Percentiles rank a stretch among this genome's conserved stretches.
Evolutionary conservation across 2,329 filamentous ascomycete genomes (phyloP).

Genomic region (Tolypocladium ovalisporum): DNA sequence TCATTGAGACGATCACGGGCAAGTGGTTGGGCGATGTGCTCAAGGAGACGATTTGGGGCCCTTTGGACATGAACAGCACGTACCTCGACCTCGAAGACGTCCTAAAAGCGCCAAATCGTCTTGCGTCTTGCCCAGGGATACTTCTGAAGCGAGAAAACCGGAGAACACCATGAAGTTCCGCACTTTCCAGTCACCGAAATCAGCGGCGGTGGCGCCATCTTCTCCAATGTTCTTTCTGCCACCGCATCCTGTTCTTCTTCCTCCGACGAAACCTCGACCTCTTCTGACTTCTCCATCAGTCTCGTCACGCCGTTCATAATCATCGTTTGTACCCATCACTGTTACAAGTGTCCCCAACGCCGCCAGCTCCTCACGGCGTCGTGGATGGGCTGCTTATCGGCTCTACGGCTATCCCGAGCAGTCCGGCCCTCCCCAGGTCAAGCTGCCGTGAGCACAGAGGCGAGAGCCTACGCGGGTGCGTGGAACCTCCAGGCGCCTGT

Average conservation of each 20-base stretch:
- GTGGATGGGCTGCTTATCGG: neutral
- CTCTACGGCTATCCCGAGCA: neutral
- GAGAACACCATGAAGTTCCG: constrained; percentile 14
- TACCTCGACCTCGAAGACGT: constrained; percentile 10
- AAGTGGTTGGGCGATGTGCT: constrained; percentile 5
- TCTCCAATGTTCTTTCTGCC: constrained; percentile 28
- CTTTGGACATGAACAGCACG: neutral
- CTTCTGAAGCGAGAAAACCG: constrained; percentile 20
- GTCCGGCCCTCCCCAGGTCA: neutral
- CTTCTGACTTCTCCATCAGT: neutral
- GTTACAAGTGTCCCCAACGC: neutral
- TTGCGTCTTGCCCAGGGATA: constrained; percentile 34
- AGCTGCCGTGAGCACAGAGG: neutral
- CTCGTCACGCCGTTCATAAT: neutral
- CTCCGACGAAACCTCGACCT: neutral
- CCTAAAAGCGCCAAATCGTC: constrained; percentile 10
- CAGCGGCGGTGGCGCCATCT: constrained; percentile 28
- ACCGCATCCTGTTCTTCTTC: neutral
- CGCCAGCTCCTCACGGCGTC: neutral
- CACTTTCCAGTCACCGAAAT: constrained; percentile 14
- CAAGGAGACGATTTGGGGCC: neutral
- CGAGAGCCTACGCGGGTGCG: neutral
- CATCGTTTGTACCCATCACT: neutral
- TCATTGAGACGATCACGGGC: constrained; percentile 31
- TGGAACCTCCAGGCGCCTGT: neutral